phyloP scores from a whole-genome alignment of 2,329 filamentous ascomycete genomes.

The Penicillium polonicum region DNA sequence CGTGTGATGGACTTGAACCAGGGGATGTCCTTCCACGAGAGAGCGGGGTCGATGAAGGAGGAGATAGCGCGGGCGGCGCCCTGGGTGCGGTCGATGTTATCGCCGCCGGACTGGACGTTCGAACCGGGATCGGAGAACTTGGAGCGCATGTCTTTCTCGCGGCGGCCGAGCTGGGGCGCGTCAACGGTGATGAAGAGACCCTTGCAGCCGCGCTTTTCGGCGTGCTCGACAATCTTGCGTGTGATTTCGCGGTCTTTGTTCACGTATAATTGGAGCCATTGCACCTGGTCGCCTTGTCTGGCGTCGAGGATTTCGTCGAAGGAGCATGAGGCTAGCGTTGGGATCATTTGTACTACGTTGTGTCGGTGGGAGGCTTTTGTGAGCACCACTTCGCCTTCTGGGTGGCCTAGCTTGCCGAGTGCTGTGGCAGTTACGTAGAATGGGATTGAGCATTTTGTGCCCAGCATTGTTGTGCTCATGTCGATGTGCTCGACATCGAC shows the following conservation, averaged over 20 bases:
- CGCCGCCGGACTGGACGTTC: constrained; percentile 71
- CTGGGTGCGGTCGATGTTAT: constrained; percentile 77
- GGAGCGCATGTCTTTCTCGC: constrained; percentile 96
- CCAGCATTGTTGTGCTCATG: constrained; percentile 89
- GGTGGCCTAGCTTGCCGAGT: constrained; percentile 88
- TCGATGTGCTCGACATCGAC: constrained; percentile 87
- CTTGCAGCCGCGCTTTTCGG: constrained; percentile 87
- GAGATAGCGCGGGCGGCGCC: constrained; percentile 93
- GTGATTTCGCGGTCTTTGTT: constrained; percentile 95
- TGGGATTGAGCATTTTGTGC: constrained; percentile 76
- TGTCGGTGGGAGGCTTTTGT: constrained; percentile 82
- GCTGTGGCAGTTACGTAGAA: constrained; percentile 98
- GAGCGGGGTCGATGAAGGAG: constrained; percentile 90
- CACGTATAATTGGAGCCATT: constrained; percentile 97
- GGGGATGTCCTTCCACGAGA: constrained; percentile 89
- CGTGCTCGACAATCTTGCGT: constrained; percentile 83
- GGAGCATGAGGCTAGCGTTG: constrained; percentile 91
- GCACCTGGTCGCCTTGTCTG: constrained; percentile 72
- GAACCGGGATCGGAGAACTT: constrained; percentile 85
- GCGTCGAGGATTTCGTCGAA: constrained; percentile 98
- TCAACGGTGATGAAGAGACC: constrained; percentile 98
- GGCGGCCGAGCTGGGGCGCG: constrained; percentile 87
- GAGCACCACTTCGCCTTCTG: constrained; percentile 88
- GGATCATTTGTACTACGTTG: constrained; percentile 96
- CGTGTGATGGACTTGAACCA: constrained; percentile 89